These are phyloP conservation scores for Dunaliella primolecta DNA, from an alignment of 139 green algal genomes.

Conservation along the genomic window DNA sequence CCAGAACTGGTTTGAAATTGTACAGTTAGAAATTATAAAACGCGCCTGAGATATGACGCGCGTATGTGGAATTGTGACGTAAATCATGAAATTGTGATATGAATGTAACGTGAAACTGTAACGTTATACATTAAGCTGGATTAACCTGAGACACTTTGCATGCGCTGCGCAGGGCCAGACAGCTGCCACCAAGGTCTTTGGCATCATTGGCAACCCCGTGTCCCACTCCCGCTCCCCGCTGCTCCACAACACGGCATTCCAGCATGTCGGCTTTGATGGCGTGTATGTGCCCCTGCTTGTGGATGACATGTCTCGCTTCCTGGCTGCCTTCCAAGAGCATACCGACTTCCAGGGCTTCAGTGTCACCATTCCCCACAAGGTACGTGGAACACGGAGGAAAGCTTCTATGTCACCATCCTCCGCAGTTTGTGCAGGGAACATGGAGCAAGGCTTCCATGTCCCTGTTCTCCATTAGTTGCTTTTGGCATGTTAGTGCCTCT, in stretches of 20 bases:
- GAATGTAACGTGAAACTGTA: no score
- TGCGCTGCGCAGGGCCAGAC: slow-evolving; percentile 47
- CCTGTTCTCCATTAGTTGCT: no score
- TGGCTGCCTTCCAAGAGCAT: slow-evolving; percentile 58
- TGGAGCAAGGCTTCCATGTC: no score
- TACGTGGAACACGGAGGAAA: slow-evolving; percentile 19
- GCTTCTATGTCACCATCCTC: slow-evolving; percentile 85
- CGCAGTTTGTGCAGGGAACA: no score
- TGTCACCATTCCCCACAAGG: slow-evolving; percentile 95
- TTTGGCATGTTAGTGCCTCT: no score
- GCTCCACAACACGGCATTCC: slow-evolving; percentile 87
- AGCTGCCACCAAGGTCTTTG: slow-evolving; percentile 68
- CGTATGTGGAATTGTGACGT: no score
- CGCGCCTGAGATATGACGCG: no score
- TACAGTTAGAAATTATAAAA: no score
- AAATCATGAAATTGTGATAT: no score
- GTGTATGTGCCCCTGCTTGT: slow-evolving; percentile 96
- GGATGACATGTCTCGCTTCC: slow-evolving; percentile 80
- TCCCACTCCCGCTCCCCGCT: slow-evolving; percentile 76
- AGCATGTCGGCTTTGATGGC: slow-evolving; percentile 67
- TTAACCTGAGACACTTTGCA: no score
- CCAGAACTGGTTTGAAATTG: no score
- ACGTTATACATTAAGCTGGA: no score
- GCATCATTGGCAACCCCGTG: slow-evolving; percentile 90
- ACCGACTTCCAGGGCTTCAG: slow-evolving; percentile 72